phyloP scores from a whole-genome alignment of 139 green algal genomes.

The Asterochloris sp. region DNA sequence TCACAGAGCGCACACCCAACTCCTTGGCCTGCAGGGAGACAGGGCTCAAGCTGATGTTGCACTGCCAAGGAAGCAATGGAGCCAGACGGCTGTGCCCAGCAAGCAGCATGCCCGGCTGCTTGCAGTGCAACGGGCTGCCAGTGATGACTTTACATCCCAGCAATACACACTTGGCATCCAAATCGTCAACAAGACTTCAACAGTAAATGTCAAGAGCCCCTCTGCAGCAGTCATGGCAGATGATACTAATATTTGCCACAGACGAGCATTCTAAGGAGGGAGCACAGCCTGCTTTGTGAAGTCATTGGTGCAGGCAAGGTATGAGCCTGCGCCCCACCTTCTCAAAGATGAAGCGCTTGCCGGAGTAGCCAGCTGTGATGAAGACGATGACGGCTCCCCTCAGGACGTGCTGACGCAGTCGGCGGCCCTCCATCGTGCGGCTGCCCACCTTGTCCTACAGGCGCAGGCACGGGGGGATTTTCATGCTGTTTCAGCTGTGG shows the following conservation, averaged over 20 bases:
- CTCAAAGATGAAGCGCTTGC: conserved; percentile 88
- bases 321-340: neutral
- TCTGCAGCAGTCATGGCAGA: no score
- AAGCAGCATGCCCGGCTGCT: neutral
- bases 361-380: conserved; percentile 78
- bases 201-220: no score
- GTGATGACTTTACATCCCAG: neutral
- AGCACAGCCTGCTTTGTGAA: no score
- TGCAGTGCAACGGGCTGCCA: neutral
- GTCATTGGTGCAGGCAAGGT: no score
- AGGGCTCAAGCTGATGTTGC: neutral
- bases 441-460: conserved; percentile 43
- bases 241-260: no score
- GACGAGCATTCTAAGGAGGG: no score
- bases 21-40: conserved; percentile 55
- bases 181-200: no score
- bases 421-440: conserved; percentile 46
- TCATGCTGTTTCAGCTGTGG: neutral
- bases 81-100: neutral
- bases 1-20: conserved; percentile 70
- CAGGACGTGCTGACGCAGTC: conserved; percentile 68
- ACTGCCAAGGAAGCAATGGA: neutral
- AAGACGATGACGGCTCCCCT: conserved; percentile 79
- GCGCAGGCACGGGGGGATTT: neutral
- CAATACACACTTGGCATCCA: neutral